These are phyloP conservation scores for Botryosphaeria dothidea DNA, from an alignment of 2,329 filamentous ascomycete genomes.

Conservation along the genomic window DNA sequence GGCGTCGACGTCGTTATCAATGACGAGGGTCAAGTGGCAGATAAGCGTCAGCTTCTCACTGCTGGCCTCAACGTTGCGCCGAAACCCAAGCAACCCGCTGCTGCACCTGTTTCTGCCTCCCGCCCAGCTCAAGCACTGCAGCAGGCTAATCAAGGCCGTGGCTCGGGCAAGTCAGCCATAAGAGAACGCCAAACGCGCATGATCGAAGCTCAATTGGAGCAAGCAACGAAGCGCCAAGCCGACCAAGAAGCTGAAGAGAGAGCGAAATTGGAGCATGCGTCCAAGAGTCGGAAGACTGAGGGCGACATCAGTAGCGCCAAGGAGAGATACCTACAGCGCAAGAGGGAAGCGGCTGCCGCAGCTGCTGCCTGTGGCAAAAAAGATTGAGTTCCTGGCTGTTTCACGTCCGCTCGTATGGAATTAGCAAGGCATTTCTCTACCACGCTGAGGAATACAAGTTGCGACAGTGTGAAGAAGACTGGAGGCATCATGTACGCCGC, in stretches of 20 bases:
- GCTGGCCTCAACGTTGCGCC: conserved; percentile 73
- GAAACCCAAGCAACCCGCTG: conserved; percentile 56
- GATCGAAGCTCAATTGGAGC: conserved; percentile 76
- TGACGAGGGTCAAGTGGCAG: conserved; percentile 79
- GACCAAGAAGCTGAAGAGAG: conserved; percentile 70
- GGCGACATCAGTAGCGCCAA: conserved; percentile 74
- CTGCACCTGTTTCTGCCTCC: conserved; percentile 26
- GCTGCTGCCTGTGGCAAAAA: conserved; percentile 29
- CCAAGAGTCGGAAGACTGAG: conserved; percentile 78
- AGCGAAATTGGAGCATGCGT: conserved; percentile 61
- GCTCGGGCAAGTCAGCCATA: conserved; percentile 61
- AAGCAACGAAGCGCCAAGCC: conserved; percentile 69
- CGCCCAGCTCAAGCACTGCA: conserved; percentile 25
- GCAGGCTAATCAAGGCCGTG: conserved; percentile 36
- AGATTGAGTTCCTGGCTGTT: neutral
- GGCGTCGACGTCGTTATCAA: conserved; percentile 69
- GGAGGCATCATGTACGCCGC: neutral
- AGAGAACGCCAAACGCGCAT: conserved; percentile 76
- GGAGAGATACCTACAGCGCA: conserved; percentile 77
- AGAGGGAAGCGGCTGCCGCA: conserved; percentile 72
- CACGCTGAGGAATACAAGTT: neutral
- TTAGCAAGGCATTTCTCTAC: neutral
- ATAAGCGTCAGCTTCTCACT: conserved; percentile 76
- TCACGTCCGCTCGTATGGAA: neutral
- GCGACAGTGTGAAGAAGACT: neutral